Evolutionary conservation across 129 eudicot genomes (phyloP).

Genomic region (Helianthus annuus): DNA sequence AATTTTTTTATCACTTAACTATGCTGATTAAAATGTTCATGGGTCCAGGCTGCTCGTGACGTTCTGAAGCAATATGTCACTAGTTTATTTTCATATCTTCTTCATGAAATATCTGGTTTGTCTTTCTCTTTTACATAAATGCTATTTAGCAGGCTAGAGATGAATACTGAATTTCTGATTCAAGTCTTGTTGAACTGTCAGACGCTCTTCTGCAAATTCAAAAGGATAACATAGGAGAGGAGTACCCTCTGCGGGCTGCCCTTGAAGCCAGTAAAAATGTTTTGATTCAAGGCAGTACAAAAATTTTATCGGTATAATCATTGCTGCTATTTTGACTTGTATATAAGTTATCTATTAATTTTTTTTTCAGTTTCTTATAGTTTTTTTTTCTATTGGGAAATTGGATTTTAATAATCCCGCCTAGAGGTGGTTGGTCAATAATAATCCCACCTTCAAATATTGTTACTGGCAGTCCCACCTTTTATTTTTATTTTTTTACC

Average conservation of each 20-base stretch:
- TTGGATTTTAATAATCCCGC: no score
- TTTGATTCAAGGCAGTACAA: conserved; percentile 82
- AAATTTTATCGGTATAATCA: conserved; percentile 60
- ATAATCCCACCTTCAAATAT: no score
- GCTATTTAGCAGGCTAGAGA: neutral
- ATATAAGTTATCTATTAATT: neutral
- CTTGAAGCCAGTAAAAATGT: conserved; percentile 77
- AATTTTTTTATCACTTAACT: neutral
- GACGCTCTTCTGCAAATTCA: conserved; percentile 58
- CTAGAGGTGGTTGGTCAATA: no score
- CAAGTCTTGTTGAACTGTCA: conserved; percentile 36
- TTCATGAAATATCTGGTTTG: conserved; percentile 73
- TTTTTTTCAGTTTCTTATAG: conserved; percentile 11
- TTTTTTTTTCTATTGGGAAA: neutral
- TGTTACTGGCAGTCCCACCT: no score
- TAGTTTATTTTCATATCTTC: conserved; percentile 64
- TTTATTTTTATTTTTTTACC: no score
- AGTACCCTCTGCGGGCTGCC: conserved; percentile 53
- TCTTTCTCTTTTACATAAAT: conserved; percentile 17
- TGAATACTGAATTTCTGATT: conserved; percentile 29
- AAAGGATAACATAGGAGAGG: conserved; percentile 55
- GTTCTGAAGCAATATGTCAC: conserved; percentile 69
- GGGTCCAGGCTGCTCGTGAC: conserved; percentile 67
- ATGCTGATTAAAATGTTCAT: conserved; percentile 26
- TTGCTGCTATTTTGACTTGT: conserved; percentile 17